phyloP scores from a whole-genome alignment of 345 rosid genomes.

The Salix arbutifolia region DNA sequence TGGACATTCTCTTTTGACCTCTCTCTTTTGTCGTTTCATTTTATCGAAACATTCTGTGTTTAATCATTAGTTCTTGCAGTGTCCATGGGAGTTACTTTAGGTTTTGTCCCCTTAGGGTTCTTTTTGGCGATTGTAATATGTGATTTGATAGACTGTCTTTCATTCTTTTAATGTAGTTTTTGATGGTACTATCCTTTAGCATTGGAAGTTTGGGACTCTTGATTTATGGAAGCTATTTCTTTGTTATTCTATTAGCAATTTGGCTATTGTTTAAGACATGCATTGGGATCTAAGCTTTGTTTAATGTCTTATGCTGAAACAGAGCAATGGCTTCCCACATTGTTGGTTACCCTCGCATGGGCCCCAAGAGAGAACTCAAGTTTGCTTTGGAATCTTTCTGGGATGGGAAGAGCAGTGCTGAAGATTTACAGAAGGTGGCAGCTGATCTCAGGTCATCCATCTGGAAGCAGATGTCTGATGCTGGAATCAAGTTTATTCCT shows the following conservation, averaged over 20 bases:
- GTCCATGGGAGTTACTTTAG: background rate
- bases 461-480: constrained; percentile 85
- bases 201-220: background rate
- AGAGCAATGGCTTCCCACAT: constrained; percentile 90
- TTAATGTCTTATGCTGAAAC: constrained; percentile 12
- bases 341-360: constrained; percentile 99
- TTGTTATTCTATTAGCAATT: too few species aligned
- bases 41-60: background rate
- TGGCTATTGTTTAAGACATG: background rate
- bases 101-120: background rate
- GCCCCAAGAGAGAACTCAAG: constrained; percentile 97
- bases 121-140: background rate
- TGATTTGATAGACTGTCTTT: background rate
- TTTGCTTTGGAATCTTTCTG: constrained; percentile 98
- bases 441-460: constrained; percentile 82
- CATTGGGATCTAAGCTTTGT: background rate
- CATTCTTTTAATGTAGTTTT: background rate
- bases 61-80: background rate
- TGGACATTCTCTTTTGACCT: background rate
- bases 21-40: background rate
- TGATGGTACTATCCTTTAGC: background rate
- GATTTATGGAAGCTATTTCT: background rate
- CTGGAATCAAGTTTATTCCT: constrained; percentile 83
- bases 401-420: constrained; percentile 93
- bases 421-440: constrained; percentile 76